Conservation (phyloP, 257 asterid species). For the Lycium ferocissimum region DNA sequence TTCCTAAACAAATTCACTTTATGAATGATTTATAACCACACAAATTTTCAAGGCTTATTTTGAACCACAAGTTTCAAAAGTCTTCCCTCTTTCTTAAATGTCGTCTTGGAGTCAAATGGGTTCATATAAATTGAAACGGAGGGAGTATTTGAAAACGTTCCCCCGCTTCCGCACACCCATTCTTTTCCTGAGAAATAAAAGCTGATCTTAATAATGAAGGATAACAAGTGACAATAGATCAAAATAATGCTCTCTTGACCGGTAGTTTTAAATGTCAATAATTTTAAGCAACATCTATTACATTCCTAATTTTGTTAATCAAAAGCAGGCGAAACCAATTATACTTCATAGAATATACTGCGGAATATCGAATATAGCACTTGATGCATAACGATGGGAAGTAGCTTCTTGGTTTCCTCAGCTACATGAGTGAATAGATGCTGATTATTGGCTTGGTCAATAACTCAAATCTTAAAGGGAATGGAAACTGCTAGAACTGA, state of each 20-base stretch:
- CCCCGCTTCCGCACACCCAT: not conserved
- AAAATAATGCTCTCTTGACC: not conserved
- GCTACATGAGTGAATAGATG: not conserved
- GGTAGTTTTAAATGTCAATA: not conserved
- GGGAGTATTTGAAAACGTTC: not conserved
- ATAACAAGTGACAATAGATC: not conserved
- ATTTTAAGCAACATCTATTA: not conserved
- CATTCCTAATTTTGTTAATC: not conserved
- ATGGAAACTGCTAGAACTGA: not conserved
- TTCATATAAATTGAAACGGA: no score
- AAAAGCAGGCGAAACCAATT: slow-evolving; percentile 6
- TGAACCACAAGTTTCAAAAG: no score
- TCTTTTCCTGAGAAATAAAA: not conserved
- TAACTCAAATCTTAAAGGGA: not conserved
- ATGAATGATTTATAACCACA: no score
- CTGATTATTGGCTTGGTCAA: not conserved
- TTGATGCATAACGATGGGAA: not conserved
- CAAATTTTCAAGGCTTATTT: no score
- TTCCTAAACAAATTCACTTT: no score
- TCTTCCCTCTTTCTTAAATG: no score
- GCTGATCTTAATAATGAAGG: not conserved
- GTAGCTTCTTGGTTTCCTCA: not conserved
- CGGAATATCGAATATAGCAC: slow-evolving; percentile 1
- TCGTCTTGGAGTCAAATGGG: no score
- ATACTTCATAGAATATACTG: not conserved